Conservation (phyloP, 495 filamentous ascomycete genomes). For the Annulohypoxylon nitens region DNA sequence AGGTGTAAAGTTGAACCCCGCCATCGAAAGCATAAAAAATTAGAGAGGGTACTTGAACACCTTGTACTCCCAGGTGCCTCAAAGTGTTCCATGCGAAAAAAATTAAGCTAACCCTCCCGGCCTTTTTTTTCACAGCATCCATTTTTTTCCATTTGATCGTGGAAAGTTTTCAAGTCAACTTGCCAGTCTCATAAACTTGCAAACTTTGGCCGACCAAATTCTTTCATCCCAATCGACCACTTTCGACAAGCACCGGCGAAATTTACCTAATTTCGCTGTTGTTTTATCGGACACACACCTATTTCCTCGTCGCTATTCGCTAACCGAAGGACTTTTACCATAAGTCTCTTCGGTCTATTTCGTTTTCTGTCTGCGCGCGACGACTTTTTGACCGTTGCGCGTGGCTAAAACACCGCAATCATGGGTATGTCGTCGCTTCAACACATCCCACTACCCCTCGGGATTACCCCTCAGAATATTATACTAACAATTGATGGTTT, state of each 20-base stretch:
- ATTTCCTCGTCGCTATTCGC: conserved; percentile 13
- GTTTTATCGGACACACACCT: conserved; percentile 1
- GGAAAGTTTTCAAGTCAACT: conserved; percentile 43
- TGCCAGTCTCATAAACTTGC: conserved; percentile 37
- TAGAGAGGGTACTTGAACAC: conserved; percentile 23
- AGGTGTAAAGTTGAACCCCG: conserved; percentile 29
- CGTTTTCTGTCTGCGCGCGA: conserved; percentile 57
- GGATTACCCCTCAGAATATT: conserved; percentile 9
- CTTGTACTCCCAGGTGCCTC: conserved; percentile 24
- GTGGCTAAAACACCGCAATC: conserved; percentile 74
- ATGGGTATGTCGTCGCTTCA: conserved; percentile 76
- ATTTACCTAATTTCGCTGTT: conserved; percentile 19
- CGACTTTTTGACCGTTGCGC: conserved; percentile 60
- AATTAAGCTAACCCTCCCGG: conserved; percentile 46
- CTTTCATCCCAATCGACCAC: conserved; percentile 28
- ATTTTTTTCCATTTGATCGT: conserved; percentile 39
- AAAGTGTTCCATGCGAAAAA: conserved; percentile 36
- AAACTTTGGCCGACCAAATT: conserved; percentile 27
- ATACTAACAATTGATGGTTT: conserved; percentile 42
- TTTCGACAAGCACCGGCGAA: conserved; percentile 26
- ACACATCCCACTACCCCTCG: conserved; percentile 18
- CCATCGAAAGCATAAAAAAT: conserved; percentile 23
- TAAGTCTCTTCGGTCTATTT: conserved; percentile 43
- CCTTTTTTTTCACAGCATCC: conserved; percentile 40
- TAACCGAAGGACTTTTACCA: conserved; percentile 28